Percentiles rank a stretch among this genome's conserved stretches.
phyloP scores from a whole-genome alignment of 257 asterid genomes.

The Ilex aquifolium region DNA sequence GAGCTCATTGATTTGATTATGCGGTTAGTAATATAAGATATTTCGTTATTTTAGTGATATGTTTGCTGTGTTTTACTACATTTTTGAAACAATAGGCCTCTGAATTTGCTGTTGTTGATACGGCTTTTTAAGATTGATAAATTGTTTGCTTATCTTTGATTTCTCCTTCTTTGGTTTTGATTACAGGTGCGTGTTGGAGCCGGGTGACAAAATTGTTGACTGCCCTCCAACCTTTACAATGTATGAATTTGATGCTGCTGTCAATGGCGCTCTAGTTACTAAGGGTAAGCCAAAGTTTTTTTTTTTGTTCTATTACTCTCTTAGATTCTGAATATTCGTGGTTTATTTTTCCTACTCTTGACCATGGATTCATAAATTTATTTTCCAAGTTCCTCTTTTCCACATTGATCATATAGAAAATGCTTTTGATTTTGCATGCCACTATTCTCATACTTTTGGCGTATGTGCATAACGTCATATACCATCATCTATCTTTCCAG shows the following conservation, averaged over 20 bases:
- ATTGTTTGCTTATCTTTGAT: not conserved
- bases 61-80: no score
- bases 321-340: not conserved
- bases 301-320: slow-evolving; percentile 3
- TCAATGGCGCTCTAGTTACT: slow-evolving; percentile 81
- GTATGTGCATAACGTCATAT: slow-evolving; percentile 4
- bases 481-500: slow-evolving; percentile 30
- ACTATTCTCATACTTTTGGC: not conserved
- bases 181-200: slow-evolving; percentile 85
- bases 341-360: slow-evolving; percentile 1
- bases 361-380: slow-evolving; percentile 3
- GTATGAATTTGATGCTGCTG: slow-evolving; percentile 99
- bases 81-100: not conserved
- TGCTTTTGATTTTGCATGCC: not conserved
- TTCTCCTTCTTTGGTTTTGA: slow-evolving; percentile 9
- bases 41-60: no score
- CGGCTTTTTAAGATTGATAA: no score
- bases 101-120: not conserved
- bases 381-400: slow-evolving; percentile 4
- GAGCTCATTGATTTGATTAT: slow-evolving; percentile 93
- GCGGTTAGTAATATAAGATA: slow-evolving; percentile 42
- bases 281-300: slow-evolving; percentile 46
- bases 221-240: slow-evolving; percentile 97
- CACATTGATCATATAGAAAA: not conserved
- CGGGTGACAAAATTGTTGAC: slow-evolving; percentile 91